A percentile compares a stretch with the other conserved stretches of the same genome.
These are phyloP conservation scores for Clarireedia sp. DNA, from an alignment of 2,329 filamentous ascomycete species.

Conservation along the genomic window DNA sequence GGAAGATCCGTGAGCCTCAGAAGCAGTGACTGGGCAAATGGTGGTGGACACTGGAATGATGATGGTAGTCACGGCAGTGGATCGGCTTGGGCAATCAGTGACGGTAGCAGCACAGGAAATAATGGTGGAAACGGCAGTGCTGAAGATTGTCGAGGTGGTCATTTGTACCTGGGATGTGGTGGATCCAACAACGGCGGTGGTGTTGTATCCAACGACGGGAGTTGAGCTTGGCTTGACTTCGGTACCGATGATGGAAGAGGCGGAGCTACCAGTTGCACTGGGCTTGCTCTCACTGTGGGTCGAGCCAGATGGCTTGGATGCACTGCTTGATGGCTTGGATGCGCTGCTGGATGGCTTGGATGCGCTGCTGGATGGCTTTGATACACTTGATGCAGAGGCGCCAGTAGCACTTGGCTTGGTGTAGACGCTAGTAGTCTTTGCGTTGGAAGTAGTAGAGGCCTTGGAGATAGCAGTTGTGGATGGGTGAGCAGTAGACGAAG, in stretches of 20 bases:
- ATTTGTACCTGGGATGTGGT: neutral
- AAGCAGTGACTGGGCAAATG: slow-evolving; percentile 20
- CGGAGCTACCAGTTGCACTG: neutral
- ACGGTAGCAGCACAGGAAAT: slow-evolving; percentile 40
- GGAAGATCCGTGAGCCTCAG: neutral
- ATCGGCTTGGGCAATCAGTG: slow-evolving; percentile 42
- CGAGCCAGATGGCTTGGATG: neutral
- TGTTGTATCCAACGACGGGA: neutral
- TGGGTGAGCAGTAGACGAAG: slow-evolving; percentile 17
- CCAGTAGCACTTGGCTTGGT: slow-evolving; percentile 1
- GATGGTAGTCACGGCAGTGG: slow-evolving; percentile 33
- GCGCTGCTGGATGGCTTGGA: neutral
- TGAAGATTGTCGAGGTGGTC: slow-evolving; percentile 41
- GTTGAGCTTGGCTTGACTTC: neutral
- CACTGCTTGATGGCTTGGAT: neutral
- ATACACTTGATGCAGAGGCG: neutral
- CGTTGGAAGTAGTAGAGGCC: neutral
- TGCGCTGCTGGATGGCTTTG: neutral
- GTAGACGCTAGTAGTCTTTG: neutral
- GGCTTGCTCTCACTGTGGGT: neutral
- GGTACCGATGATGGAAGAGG: slow-evolving; percentile 3
- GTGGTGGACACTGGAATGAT: slow-evolving; percentile 38
- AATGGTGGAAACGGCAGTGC: slow-evolving; percentile 43
- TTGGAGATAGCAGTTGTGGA: slow-evolving; percentile 10
- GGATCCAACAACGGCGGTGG: neutral